These are phyloP conservation scores for Cryptococcus jaspeensis DNA, from an alignment of 1,284 basidiomycete species.

Conservation along the genomic window DNA sequence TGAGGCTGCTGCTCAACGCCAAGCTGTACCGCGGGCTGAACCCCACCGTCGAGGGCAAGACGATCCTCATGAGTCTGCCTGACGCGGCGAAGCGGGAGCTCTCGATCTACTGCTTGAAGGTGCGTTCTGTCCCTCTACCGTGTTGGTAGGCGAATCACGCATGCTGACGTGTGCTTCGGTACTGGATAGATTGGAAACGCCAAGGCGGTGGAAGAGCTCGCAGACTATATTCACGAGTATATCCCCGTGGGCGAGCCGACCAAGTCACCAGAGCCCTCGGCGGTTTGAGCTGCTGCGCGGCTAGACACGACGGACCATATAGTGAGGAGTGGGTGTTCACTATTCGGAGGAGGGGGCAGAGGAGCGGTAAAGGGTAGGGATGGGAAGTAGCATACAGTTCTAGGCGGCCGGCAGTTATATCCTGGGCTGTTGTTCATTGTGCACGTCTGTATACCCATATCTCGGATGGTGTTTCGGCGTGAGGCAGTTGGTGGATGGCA, in stretches of 20 bases:
- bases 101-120: slow-evolving; percentile 73
- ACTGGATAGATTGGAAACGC: slow-evolving; percentile 10
- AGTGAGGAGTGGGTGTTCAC: no score
- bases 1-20: slow-evolving; percentile 79
- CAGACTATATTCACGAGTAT: slow-evolving; percentile 37
- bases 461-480: no score
- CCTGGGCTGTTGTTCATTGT: no score
- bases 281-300: no score
- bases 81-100: slow-evolving; percentile 59
- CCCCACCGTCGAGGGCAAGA: slow-evolving; percentile 70
- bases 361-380: no score
- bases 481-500: background rate
- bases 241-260: slow-evolving; percentile 32
- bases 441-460: no score
- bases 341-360: no score
- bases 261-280: slow-evolving; percentile 9
- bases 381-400: no score
- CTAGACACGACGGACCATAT: no score
- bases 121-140: slow-evolving; percentile 48
- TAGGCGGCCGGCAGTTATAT: no score
- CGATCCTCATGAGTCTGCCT: slow-evolving; percentile 73
- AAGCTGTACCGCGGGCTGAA: slow-evolving; percentile 83
- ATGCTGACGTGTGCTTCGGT: background rate
- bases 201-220: slow-evolving; percentile 58
- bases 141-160: no score